Conservation (phyloP, 148 eudicot species). For the Amaranthus palmeri region DNA sequence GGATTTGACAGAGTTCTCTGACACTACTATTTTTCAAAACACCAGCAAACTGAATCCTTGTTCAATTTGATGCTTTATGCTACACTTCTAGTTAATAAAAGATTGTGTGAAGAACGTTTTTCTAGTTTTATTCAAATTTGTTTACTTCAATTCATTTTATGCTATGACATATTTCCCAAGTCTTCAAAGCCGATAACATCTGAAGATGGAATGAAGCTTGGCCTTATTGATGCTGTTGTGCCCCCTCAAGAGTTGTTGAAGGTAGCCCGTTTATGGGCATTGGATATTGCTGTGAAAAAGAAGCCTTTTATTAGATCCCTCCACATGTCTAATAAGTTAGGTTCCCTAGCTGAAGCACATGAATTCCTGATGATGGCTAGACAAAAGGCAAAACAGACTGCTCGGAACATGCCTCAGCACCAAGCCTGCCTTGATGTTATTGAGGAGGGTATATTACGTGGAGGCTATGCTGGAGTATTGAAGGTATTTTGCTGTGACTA, state of each 20-base stretch:
- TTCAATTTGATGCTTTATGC: background rate
- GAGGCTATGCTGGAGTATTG: conserved; percentile 73
- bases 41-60: background rate
- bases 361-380: conserved; percentile 55
- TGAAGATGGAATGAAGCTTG: conserved; percentile 79
- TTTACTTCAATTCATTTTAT: background rate
- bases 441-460: conserved; percentile 77
- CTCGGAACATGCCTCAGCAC: conserved; percentile 84
- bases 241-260: conserved; percentile 63
- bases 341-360: conserved; percentile 62
- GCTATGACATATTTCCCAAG: conserved; percentile 31
- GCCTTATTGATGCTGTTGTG: conserved; percentile 81
- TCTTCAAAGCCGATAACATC: conserved; percentile 69
- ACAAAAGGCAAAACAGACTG: conserved; percentile 67
- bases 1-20: background rate
- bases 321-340: conserved; percentile 71
- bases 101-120: background rate
- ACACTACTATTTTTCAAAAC: background rate
- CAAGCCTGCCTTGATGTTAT: conserved; percentile 84
- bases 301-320: conserved; percentile 86
- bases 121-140: background rate
- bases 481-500: conserved; percentile 43
- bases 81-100: background rate
- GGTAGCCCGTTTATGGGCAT: conserved; percentile 72
- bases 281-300: conserved; percentile 64